phyloP scores from a whole-genome alignment of 805 yeast species.

The Lachancea sp. region DNA sequence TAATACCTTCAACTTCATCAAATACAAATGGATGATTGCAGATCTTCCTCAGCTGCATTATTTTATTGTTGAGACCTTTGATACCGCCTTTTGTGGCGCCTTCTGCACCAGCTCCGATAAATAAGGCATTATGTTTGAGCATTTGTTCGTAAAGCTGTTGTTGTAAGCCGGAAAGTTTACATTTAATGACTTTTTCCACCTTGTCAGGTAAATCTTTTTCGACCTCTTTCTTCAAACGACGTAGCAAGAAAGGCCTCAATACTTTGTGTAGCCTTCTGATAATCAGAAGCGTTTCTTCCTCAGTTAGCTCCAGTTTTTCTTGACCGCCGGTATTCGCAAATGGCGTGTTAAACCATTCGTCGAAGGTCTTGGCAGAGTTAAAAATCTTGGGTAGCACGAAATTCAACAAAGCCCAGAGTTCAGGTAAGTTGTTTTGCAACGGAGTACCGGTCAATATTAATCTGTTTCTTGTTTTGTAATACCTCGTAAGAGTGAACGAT shows the following conservation, averaged over 20 bases:
- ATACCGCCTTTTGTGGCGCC: conserved; percentile 60
- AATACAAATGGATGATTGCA: conserved; percentile 86
- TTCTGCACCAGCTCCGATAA: conserved; percentile 53
- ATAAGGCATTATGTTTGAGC: conserved; percentile 63
- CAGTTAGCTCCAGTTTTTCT: conserved; percentile 72
- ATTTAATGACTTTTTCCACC: conserved; percentile 74
- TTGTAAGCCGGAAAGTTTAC: conserved; percentile 71
- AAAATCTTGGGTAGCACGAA: conserved; percentile 79
- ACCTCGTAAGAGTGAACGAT: conserved; percentile 62
- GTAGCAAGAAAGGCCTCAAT: conserved; percentile 72
- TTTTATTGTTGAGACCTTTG: conserved; percentile 72
- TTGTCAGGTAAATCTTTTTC: conserved; percentile 82
- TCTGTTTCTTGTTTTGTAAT: conserved; percentile 69
- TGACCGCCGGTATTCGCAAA: conserved; percentile 80
- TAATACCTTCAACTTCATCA: conserved; percentile 68
- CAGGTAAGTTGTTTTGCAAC: conserved; percentile 76
- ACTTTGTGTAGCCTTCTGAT: conserved; percentile 84
- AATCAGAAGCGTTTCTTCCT: conserved; percentile 77
- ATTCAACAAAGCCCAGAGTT: conserved; percentile 77
- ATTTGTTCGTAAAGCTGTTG: conserved; percentile 66
- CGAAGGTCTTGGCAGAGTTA: conserved; percentile 79
- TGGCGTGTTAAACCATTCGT: conserved; percentile 87
- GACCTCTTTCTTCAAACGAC: conserved; percentile 82
- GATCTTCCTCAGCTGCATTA: conserved; percentile 79
- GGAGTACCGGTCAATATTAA: conserved; percentile 86